A percentile compares a stretch with the other conserved stretches of the same genome.
phyloP scores from a whole-genome alignment of 2,329 filamentous ascomycete species.

The Beauveria asiatica region DNA sequence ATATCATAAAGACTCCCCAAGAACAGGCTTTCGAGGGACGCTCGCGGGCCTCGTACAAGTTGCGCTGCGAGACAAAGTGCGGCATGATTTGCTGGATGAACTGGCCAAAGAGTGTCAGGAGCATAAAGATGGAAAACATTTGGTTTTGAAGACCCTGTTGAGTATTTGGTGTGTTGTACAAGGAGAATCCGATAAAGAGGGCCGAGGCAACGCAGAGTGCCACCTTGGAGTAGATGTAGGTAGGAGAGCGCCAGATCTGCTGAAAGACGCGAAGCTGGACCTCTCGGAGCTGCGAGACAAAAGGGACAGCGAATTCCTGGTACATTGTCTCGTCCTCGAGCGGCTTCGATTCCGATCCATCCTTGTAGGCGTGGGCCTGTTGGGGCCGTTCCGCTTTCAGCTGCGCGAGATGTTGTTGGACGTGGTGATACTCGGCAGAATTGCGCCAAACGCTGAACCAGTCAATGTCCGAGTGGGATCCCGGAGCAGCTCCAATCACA shows the following conservation, averaged over 20 bases:
- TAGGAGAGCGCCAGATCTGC: slow-evolving; percentile 85
- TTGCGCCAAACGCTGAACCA: slow-evolving; percentile 57
- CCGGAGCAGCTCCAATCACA: slow-evolving; percentile 55
- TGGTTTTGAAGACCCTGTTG: slow-evolving; percentile 78
- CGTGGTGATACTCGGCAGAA: slow-evolving; percentile 45
- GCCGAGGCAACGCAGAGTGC: slow-evolving; percentile 55
- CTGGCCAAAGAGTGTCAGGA: slow-evolving; percentile 73
- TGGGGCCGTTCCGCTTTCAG: slow-evolving; percentile 42
- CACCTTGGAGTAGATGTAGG: slow-evolving; percentile 80
- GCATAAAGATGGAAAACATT: slow-evolving; percentile 79
- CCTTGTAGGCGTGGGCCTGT: slow-evolving; percentile 11
- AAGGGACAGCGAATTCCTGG: slow-evolving; percentile 74
- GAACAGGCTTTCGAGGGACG: slow-evolving; percentile 76
- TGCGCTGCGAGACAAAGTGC: slow-evolving; percentile 73
- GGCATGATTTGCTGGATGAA: slow-evolving; percentile 77
- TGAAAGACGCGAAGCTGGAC: slow-evolving; percentile 71
- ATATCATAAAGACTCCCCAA: slow-evolving; percentile 78
- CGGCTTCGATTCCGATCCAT: slow-evolving; percentile 16
- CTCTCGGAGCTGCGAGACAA: slow-evolving; percentile 56
- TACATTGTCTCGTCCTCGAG: slow-evolving; percentile 39
- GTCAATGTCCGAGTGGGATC: slow-evolving; percentile 52
- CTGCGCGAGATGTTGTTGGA: slow-evolving; percentile 48
- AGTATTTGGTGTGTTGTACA: slow-evolving; percentile 62
- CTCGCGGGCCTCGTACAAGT: slow-evolving; percentile 78
- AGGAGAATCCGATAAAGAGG: slow-evolving; percentile 76